These are phyloP conservation scores for Cladosporium sp. DNA, from an alignment of 2,329 filamentous ascomycete species.

Conservation along the genomic window DNA sequence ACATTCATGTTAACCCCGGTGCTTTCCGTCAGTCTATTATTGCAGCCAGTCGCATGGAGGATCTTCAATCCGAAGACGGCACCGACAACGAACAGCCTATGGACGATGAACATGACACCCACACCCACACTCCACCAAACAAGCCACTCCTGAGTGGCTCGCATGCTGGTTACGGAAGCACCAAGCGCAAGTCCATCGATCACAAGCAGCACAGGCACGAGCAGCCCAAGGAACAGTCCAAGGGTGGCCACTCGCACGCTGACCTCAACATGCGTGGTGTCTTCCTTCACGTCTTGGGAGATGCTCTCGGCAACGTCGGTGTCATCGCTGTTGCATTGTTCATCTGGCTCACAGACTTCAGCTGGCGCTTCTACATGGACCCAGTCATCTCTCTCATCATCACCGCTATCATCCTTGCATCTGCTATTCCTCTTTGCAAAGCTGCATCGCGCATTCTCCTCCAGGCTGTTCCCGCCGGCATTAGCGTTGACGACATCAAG, in stretches of 20 bases:
- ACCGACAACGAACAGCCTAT: slow-evolving; percentile 48
- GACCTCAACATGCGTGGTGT: slow-evolving; percentile 92
- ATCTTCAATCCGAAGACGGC: slow-evolving; percentile 52
- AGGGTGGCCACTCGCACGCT: slow-evolving; percentile 66
- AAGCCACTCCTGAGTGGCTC: slow-evolving; percentile 33
- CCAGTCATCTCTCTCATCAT: slow-evolving; percentile 91
- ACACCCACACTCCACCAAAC: slow-evolving; percentile 25
- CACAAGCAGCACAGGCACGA: slow-evolving; percentile 68
- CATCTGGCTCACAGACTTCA: slow-evolving; percentile 85
- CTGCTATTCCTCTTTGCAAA: slow-evolving; percentile 72
- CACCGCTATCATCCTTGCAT: slow-evolving; percentile 69
- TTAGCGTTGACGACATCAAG: slow-evolving; percentile 84
- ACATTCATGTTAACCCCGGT: slow-evolving; percentile 79
- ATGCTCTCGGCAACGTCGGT: slow-evolving; percentile 80
- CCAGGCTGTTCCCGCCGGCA: slow-evolving; percentile 85
- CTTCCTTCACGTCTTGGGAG: slow-evolving; percentile 68
- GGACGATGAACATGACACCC: slow-evolving; percentile 27
- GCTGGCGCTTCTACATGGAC: slow-evolving; percentile 82
- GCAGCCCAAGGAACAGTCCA: slow-evolving; percentile 60
- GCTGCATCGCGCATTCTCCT: slow-evolving; percentile 84
- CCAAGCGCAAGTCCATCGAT: slow-evolving; percentile 32
- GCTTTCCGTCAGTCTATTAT: slow-evolving; percentile 93
- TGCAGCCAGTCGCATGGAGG: slow-evolving; percentile 65
- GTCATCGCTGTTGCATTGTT: slow-evolving; percentile 78
- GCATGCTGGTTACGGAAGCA: slow-evolving; percentile 26